Conservation (phyloP, 495 filamentous ascomycete species). For the Penicillium cataractarum region DNA sequence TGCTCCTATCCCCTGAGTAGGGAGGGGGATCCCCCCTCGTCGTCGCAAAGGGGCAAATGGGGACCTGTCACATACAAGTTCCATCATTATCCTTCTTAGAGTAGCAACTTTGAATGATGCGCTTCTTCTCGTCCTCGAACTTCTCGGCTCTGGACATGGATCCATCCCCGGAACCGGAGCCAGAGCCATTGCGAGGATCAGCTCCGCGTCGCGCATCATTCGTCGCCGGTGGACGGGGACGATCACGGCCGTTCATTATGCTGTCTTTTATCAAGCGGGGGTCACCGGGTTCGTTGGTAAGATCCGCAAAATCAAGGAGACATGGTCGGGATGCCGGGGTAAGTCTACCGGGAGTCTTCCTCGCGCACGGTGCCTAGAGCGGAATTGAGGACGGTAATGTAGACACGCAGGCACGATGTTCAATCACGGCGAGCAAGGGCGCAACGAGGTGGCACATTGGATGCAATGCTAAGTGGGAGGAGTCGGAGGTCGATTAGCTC, state of each 20-base stretch:
- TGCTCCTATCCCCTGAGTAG: conserved; percentile 13
- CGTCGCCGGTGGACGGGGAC: conserved; percentile 35
- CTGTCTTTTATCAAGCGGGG: conserved; percentile 23
- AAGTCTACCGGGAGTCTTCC: conserved; percentile 18
- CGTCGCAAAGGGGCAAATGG: conserved; percentile 4
- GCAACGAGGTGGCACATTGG: background rate
- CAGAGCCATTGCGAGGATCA: conserved; percentile 40
- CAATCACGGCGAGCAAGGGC: background rate
- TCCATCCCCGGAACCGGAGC: conserved; percentile 22
- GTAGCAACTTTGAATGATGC: conserved; percentile 92
- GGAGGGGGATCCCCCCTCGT: conserved; percentile 2
- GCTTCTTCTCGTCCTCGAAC: conserved; percentile 93
- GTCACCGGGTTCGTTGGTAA: conserved; percentile 35
- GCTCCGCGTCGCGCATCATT: conserved; percentile 38
- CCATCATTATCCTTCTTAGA: conserved; percentile 83
- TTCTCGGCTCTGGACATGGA: conserved; percentile 73
- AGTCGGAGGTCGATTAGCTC: conserved; percentile 29
- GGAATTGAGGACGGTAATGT: conserved; percentile 10
- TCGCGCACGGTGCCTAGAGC: conserved; percentile 19
- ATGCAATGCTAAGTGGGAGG: conserved; percentile 21
- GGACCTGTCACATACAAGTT: conserved; percentile 58
- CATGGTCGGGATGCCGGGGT: conserved; percentile 40
- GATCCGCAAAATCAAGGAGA: conserved; percentile 37
- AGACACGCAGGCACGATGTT: background rate
- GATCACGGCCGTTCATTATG: conserved; percentile 45